Conservation (phyloP, 257 asterid genomes). For the Nicotiana tomentosiformis region DNA sequence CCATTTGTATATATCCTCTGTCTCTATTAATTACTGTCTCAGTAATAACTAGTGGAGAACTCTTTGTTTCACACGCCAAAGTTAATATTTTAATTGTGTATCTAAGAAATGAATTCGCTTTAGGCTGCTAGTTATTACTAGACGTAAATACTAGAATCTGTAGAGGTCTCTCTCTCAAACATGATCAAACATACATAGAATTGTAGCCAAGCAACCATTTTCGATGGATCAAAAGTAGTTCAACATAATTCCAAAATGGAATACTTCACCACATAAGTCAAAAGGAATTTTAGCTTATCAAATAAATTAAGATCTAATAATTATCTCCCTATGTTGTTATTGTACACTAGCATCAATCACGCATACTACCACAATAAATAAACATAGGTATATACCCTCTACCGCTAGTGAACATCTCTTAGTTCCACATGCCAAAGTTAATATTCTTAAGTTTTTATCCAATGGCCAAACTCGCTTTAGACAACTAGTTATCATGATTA, state of each 20-base stretch:
- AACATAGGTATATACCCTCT: background rate
- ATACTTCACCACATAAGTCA: background rate
- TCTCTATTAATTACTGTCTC: too few species aligned
- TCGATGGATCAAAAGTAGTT: background rate
- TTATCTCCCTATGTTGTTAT: background rate
- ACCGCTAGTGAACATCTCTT: background rate
- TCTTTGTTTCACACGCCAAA: too few species aligned
- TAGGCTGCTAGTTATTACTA: background rate
- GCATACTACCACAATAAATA: background rate
- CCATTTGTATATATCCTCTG: too few species aligned
- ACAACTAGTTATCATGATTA: background rate
- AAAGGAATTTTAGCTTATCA: background rate
- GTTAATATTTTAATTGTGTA: too few species aligned
- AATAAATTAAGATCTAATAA: background rate
- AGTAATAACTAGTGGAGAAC: too few species aligned
- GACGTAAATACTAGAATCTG: background rate
- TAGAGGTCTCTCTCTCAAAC: background rate
- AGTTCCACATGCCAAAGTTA: background rate
- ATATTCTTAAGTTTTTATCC: background rate
- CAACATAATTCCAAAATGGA: constrained; percentile 1
- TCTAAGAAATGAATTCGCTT: too few species aligned
- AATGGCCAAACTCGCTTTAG: background rate
- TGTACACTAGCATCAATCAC: background rate
- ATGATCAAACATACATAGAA: background rate
- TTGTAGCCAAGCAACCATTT: background rate